Evolutionary conservation across 192 early-diverging fungal species (phyloP), one percentile per base, ranked within the genome.

Genomic region (Cladochytrium replicatum): DNA sequence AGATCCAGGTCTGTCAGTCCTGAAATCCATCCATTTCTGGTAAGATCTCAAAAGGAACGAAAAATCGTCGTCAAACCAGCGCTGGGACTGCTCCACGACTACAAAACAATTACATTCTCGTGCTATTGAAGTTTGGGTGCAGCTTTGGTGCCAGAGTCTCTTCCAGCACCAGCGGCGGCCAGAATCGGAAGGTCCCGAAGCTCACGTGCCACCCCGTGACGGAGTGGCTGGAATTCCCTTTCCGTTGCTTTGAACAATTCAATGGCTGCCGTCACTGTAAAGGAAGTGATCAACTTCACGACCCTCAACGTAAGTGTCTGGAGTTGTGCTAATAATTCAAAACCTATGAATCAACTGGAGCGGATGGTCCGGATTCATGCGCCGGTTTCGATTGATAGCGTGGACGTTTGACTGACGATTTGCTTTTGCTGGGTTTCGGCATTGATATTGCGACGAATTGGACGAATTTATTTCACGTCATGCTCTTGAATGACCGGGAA

Each of bases 31-130:
- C 24, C 24, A 15, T 13, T 27, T 6, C 28, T n/a, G n/a, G 13
- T 15, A 32, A 23, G 15, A 13, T 1, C 7, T 55, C 23, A n/a
- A 3, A 41, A 19, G 39, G 4, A 19, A 31, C 25, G 29, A 19
- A 29, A 58, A 24, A 21, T 24, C n/a, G 29, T 3, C 11, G 23
- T 2, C 1, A 51, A 6, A 77, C 71, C 15, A 77, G 66, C 31
- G 73, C 74, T 23, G 75, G 75, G 29, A 77, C 60, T 1, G 58
- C 67, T 8, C 64, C 9, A 6, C 64, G 34, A 28, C 72, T 68
- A 48, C 63, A 75, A 2, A 68, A 68, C 13, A 75, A 48, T 30
- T 75, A 68, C 46, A 47, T 51, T 32, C 60, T 68, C 0, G 71
- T 73, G n/a, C 66, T 60, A 42, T 73, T 66, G 21, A 69, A 9